Evolutionary conservation across 164 flowering plant genomes (phyloP), one percentile per base, ranked within the genome.

Genomic region (Cinnamomum micranthum): DNA sequence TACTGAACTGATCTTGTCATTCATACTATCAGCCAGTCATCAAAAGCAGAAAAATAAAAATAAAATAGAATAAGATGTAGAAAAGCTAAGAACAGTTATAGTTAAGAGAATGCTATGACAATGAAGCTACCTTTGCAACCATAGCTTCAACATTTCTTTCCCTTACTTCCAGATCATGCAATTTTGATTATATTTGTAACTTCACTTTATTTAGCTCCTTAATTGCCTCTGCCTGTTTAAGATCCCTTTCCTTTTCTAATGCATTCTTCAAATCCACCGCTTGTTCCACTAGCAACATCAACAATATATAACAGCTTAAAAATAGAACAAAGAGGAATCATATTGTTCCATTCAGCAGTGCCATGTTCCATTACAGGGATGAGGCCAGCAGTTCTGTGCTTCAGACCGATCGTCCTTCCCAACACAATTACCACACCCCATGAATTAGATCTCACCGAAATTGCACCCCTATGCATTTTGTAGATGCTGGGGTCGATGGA

Each of bases 121-220:
- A 6, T 6, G 71, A 50, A 23, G 28, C 51, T 86, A 93, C 99
- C 95, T 93, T 90, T 3, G 81, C 80, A 55, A 91, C 78, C 75
- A 85, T 71, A 68, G 87, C 86, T 81, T 90, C 89, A 69, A 91
- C 84, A 64, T 87, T 83, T 75, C 67, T 84, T 68, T 89, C 87
- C 80, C 88, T 90, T 33, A 77, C 71, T 64, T 83, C 87, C 7
- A 90, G 82, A 60, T 81, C 85, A 50, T 14, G 82, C 77, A 81
- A 88, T 81, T 78, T 83, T n/a, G 88, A 81, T 86, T 90, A 92
- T 28, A 82, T 77, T 77, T 89, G 87, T 74, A 80, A 75, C 83
- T 87, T 92, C 69, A 88, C 84, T 65, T 79, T 79, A 65, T 84
- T 81, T 19, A 93, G 71, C 65, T 85, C 86, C 75, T 82, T 89